Evolutionary conservation across 352 stramenopile species (phyloP).

Genomic region (Phytophthora cactorum): DNA sequence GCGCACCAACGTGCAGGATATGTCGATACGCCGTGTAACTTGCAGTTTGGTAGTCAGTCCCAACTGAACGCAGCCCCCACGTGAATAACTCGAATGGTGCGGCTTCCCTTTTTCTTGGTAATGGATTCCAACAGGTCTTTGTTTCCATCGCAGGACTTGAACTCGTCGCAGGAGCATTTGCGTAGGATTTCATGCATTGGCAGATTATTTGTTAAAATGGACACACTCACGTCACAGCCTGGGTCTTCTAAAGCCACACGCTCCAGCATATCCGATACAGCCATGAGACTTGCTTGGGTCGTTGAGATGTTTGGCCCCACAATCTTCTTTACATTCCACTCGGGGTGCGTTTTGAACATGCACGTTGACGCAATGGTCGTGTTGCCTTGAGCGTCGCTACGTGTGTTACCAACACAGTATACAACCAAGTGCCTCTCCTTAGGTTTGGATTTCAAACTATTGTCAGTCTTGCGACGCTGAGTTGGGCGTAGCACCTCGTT

Average conservation of each 20-base stretch:
- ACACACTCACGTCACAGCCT: neutral
- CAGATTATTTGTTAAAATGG: neutral
- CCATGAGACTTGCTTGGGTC: neutral
- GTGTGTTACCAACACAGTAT: neutral
- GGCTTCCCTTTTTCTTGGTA: neutral
- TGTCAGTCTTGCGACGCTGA: conserved; percentile 21
- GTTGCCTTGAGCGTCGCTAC: neutral
- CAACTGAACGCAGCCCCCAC: neutral
- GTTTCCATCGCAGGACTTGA: neutral
- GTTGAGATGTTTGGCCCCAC: neutral
- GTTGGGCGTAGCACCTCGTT: neutral
- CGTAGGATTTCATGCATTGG: neutral
- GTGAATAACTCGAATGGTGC: neutral
- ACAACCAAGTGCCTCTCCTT: conserved; percentile 45
- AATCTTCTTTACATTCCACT: conserved; percentile 4
- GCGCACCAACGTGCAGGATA: no score
- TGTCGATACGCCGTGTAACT: no score
- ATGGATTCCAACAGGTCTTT: neutral
- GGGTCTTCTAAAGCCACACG: conserved; percentile 1
- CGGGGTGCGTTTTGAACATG: neutral
- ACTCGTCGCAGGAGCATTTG: neutral
- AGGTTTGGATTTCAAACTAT: conserved; percentile 27
- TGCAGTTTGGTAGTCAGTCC: no score
- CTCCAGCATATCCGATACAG: neutral
- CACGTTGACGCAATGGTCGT: neutral